phyloP scores from a whole-genome alignment of 2,329 filamentous ascomycete genomes.

The Elsinoe ampelina region DNA sequence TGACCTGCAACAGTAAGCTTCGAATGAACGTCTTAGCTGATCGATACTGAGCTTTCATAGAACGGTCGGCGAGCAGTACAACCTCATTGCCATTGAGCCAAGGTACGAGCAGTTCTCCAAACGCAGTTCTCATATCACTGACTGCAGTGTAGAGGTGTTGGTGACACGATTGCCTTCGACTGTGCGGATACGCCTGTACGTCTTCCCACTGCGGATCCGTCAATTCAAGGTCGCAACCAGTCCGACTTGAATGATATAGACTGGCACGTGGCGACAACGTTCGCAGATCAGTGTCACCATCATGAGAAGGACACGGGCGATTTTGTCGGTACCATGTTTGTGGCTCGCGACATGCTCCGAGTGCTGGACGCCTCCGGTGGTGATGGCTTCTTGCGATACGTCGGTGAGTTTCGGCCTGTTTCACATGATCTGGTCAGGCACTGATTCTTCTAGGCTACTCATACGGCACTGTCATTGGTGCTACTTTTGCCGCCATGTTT shows the following conservation, averaged over 20 bases:
- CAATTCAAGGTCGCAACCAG: background rate
- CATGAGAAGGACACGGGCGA: slow-evolving; percentile 19
- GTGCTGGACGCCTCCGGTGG: slow-evolving; percentile 38
- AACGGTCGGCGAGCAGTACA: background rate
- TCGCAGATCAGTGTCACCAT: slow-evolving; percentile 20
- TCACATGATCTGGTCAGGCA: background rate
- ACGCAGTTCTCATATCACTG: no score
- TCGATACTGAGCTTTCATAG: slow-evolving; percentile 19
- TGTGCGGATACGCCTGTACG: no score
- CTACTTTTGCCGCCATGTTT: slow-evolving; percentile 44
- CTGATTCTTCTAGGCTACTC: slow-evolving; percentile 35
- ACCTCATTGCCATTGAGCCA: background rate
- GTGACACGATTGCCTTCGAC: no score
- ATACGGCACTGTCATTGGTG: slow-evolving; percentile 46
- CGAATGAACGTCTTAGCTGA: slow-evolving; percentile 27
- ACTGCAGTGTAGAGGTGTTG: no score
- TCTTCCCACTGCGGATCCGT: no score
- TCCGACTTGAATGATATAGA: slow-evolving; percentile 21
- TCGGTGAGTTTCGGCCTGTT: slow-evolving; percentile 22
- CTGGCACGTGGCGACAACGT: slow-evolving; percentile 27
- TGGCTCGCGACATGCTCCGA: slow-evolving; percentile 36
- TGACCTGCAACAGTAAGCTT: background rate
- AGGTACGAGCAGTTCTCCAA: background rate
- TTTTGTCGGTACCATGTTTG: slow-evolving; percentile 37
- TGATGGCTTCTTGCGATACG: slow-evolving; percentile 34